Evolutionary conservation across 2,329 filamentous ascomycete species (phyloP), one percentile per base, ranked within the genome.

Genomic region (Claviceps fusiformis): DNA sequence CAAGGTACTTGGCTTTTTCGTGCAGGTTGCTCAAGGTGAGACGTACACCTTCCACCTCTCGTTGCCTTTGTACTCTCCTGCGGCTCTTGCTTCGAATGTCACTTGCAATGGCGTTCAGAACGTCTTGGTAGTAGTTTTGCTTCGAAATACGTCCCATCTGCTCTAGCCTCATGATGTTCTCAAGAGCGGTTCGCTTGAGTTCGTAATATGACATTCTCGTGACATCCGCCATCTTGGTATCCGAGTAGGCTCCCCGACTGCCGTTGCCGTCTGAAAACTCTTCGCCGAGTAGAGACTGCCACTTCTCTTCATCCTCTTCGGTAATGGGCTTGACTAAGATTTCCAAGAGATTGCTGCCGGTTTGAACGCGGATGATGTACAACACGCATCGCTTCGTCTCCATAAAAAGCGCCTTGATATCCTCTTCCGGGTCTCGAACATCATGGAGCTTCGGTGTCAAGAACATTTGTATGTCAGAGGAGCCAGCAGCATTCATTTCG

Each of bases 61-160:
- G 85, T 66, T 95, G 87, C 56, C 93, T 82, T 69, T 98, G 92
- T 48, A 98, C 85, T 56, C 93, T 81, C 56, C 95, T 83, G 44
- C 91, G 85, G 71, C 95, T 95, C 78, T 98, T 98, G 58, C 91
- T 95, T 49, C 95, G 86, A 67, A 98, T 98, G 66, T 98, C 93
- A 55, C 95, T 80, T 2, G 93, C 93, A 64, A 98, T 96, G 59
- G 90, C 89, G 66, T 98, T 98, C 60, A 98, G 80, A n/a, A 98
- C 80, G 66, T 98, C 93, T 71, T 98, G 93, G 71, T 97, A 98
- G 67, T 88, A 83, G 70, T 98, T 97, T 65, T 90, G 77, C 67
- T 82, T 81, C n/a, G 85, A 90, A 62, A 98, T 91, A 64, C 91
- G 86, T 56, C 91, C 91, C 65, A 86, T 79, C 60, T 88, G 83